Percentiles rank a stretch among this genome's conserved stretches.
Evolutionary conservation across 768 basidiomycete species (phyloP).

Genomic region (Leccinum disarticulatum): DNA sequence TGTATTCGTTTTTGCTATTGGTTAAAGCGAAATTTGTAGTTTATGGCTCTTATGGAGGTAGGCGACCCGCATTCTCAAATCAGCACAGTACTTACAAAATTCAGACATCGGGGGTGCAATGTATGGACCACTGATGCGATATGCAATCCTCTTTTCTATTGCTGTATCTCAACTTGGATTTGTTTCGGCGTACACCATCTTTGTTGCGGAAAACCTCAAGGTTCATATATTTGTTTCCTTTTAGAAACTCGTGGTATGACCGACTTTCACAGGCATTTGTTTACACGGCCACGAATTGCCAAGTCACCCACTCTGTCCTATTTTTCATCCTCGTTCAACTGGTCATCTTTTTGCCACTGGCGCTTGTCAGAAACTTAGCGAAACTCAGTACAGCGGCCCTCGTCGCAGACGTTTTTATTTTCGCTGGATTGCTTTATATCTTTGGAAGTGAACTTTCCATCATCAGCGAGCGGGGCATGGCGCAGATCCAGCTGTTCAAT

Average conservation of each 20-base stretch:
- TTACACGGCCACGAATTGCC: conserved; percentile 75
- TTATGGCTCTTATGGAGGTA: conserved; percentile 91
- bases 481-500: conserved; percentile 86
- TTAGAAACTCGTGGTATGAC: background rate
- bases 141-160: conserved; percentile 84
- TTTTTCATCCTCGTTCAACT: conserved; percentile 85
- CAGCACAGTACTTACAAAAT: background rate
- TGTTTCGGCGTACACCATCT: conserved; percentile 90
- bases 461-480: conserved; percentile 67
- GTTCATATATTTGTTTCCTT: conserved; percentile 25
- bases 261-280: conserved; percentile 67
- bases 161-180: conserved; percentile 88
- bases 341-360: conserved; percentile 85
- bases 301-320: conserved; percentile 61
- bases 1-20: conserved; percentile 92
- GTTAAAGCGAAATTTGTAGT: conserved; percentile 86
- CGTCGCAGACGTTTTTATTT: conserved; percentile 92
- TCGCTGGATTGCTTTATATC: conserved; percentile 84
- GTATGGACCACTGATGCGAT: conserved; percentile 93
- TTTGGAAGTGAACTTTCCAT: conserved; percentile 80
- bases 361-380: conserved; percentile 89
- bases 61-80: conserved; percentile 19
- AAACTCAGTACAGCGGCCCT: conserved; percentile 92
- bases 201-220: conserved; percentile 88
- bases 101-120: conserved; percentile 89